Percentiles rank a stretch among this genome's conserved stretches.
Evolutionary conservation across 1,284 basidiomycete species (phyloP).

Genomic region (Moniliophthora roreri): DNA sequence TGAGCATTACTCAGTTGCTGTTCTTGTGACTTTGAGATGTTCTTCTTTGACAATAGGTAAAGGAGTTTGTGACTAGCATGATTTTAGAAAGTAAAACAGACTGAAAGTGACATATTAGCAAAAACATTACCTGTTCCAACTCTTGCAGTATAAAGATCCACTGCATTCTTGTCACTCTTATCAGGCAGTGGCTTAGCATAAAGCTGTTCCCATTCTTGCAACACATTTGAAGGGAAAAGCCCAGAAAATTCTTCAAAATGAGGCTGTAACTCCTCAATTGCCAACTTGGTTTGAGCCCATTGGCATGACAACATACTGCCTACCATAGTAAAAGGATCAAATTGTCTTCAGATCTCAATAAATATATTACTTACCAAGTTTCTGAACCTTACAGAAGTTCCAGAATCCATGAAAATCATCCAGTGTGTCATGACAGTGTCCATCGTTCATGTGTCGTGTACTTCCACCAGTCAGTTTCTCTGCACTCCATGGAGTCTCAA

Average conservation of each 20-base stretch:
- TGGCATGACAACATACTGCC: not conserved
- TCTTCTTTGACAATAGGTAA: not conserved
- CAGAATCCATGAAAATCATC: constrained; percentile 7
- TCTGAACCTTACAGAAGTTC: constrained; percentile 5
- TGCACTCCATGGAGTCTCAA: constrained; percentile 3
- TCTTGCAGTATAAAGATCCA: not conserved
- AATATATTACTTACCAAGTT: constrained; percentile 2
- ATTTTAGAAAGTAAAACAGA: not conserved
- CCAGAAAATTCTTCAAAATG: not conserved
- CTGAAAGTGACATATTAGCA: not conserved
- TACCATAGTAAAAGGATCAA: not conserved
- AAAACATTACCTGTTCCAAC: not conserved
- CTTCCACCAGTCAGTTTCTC: constrained; percentile 6
- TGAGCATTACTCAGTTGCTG: not conserved
- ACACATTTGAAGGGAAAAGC: not conserved
- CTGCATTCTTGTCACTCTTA: not conserved
- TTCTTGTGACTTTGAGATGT: not conserved
- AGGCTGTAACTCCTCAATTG: not conserved
- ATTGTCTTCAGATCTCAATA: not conserved
- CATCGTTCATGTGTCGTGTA: constrained; percentile 11
- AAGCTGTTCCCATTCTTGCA: not conserved
- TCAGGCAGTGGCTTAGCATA: not conserved
- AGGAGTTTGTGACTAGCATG: not conserved
- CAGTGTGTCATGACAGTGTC: constrained; percentile 6
- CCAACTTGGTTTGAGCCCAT: not conserved